These are phyloP conservation scores for Phaeodactylum tricornutum DNA, from an alignment of 108 stramenopile genomes.

Conservation along the genomic window DNA sequence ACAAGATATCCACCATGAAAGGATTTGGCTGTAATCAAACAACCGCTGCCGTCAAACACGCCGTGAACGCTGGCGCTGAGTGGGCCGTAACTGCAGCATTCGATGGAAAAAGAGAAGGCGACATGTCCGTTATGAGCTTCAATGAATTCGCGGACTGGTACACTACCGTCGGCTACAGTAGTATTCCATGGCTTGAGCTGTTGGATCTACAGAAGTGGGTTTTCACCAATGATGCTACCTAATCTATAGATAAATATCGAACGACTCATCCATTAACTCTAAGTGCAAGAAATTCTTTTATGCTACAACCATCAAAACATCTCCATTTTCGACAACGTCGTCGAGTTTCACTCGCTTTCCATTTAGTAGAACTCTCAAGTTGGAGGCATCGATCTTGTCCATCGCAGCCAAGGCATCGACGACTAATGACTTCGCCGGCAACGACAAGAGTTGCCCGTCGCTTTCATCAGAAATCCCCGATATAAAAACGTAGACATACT, in stretches of 20 bases:
- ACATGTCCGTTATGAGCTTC: constrained; percentile 41
- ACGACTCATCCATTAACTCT: background rate
- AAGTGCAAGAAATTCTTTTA: background rate
- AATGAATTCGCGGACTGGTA: constrained; percentile 94
- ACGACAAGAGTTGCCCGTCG: constrained; percentile 32
- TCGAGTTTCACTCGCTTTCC: constrained; percentile 23
- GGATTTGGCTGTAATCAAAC: constrained; percentile 36
- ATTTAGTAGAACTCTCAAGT: constrained; percentile 29
- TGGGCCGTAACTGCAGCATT: constrained; percentile 73
- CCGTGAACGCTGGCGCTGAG: constrained; percentile 63
- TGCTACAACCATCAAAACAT: constrained; percentile 32
- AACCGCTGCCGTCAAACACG: constrained; percentile 28
- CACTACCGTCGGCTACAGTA: constrained; percentile 67
- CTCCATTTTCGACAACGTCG: constrained; percentile 54
- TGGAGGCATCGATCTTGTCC: constrained; percentile 4
- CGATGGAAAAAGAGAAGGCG: constrained; percentile 13
- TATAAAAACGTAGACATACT: constrained; percentile 57
- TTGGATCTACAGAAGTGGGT: constrained; percentile 80
- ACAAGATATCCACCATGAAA: constrained; percentile 24
- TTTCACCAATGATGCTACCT: too few species aligned
- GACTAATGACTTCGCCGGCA: constrained; percentile 20
- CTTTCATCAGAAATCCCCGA: constrained; percentile 25
- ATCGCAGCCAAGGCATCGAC: constrained; percentile 31
- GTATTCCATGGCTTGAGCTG: constrained; percentile 83
- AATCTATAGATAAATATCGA: too few species aligned